Conservation (phyloP, 108 stramenopile genomes). For the Conticribra weissflogii region DNA sequence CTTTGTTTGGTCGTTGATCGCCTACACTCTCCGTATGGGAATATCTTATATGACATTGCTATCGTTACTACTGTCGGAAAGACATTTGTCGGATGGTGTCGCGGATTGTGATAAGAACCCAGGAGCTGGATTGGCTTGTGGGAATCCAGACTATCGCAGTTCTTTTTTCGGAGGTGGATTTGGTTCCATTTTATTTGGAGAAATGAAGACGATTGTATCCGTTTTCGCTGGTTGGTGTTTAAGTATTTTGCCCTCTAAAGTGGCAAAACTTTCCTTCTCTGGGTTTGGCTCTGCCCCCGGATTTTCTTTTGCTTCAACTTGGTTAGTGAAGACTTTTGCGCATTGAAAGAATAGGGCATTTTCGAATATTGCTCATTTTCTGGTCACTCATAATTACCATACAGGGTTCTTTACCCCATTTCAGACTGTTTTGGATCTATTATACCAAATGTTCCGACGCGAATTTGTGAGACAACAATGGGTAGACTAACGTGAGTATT, state of each 20-base stretch:
- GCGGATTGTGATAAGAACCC: no score
- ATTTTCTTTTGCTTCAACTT: constrained; percentile 27
- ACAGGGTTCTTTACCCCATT: constrained; percentile 35
- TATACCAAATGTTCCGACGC: constrained; percentile 49
- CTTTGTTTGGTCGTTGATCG: constrained; percentile 6
- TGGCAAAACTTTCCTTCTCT: neutral
- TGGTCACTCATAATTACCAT: neutral
- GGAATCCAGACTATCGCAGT: neutral
- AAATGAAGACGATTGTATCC: neutral
- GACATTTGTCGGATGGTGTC: neutral
- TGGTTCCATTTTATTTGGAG: constrained; percentile 4
- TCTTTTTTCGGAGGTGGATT: neutral
- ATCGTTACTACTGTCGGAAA: constrained; percentile 6
- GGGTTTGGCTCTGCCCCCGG: constrained; percentile 4
- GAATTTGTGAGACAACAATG: constrained; percentile 49
- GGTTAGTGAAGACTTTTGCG: neutral
- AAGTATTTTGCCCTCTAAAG: constrained; percentile 1
- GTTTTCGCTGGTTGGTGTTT: constrained; percentile 16
- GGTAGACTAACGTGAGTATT: constrained; percentile 30
- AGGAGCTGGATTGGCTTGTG: neutral
- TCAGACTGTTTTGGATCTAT: constrained; percentile 31
- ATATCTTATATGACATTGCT: constrained; percentile 6
- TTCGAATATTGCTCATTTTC: neutral
- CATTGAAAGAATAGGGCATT: neutral
- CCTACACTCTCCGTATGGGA: constrained; percentile 7